Conservation (phyloP, 164 flowering plant genomes). For the Cinnamomum chago region DNA sequence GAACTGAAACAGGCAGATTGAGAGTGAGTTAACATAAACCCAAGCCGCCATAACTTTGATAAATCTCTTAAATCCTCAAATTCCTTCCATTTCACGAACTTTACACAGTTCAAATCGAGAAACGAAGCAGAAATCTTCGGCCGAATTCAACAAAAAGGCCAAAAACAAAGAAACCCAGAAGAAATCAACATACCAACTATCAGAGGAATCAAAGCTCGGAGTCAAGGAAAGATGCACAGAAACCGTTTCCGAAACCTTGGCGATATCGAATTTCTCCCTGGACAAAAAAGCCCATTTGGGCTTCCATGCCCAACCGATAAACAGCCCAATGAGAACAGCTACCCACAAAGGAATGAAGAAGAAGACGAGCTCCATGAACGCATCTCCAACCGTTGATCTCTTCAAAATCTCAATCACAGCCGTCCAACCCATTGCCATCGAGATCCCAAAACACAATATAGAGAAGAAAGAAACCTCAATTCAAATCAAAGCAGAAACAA, state of each 20-base stretch:
- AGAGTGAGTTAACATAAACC: conserved; percentile 12
- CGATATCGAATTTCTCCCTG: conserved; percentile 19
- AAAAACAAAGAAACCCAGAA: background rate
- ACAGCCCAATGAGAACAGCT: conserved; percentile 58
- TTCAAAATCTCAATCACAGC: conserved; percentile 42
- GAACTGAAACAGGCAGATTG: conserved; percentile 28
- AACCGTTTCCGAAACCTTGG: conserved; percentile 26
- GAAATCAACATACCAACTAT: conserved; percentile 1
- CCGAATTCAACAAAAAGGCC: conserved; percentile 11
- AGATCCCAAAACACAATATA: too few relatives aligned
- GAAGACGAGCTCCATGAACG: conserved; percentile 37
- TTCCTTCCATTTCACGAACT: background rate
- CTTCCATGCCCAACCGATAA: conserved; percentile 85
- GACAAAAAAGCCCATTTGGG: conserved; percentile 66
- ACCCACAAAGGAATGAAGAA: conserved; percentile 56
- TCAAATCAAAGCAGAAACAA: too few relatives aligned
- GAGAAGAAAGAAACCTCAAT: background rate
- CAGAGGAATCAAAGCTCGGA: conserved; percentile 36
- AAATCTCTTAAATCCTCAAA: background rate
- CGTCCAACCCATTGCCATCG: conserved; percentile 20
- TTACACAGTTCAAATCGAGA: background rate
- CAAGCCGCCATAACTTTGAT: background rate
- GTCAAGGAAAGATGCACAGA: conserved; percentile 27
- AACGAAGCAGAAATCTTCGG: background rate
- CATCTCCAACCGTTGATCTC: conserved; percentile 40